phyloP scores from a whole-genome alignment of 345 rosid species.

The Salix exigua region DNA sequence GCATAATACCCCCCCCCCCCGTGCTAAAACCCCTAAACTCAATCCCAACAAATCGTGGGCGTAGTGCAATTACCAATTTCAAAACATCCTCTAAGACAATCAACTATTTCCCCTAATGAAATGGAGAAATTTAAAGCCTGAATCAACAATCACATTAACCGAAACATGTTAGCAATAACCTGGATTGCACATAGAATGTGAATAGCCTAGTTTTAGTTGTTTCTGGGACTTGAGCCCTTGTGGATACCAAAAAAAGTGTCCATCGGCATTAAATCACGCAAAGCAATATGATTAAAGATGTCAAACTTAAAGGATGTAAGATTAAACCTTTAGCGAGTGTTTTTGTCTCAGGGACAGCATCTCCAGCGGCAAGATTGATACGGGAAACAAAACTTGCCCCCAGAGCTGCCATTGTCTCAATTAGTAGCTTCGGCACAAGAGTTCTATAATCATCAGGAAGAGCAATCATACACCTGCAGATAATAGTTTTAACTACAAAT shows the following conservation, averaged over 20 bases:
- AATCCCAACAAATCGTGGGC: too few species aligned
- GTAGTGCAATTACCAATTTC: too few species aligned
- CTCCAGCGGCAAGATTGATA: constrained; percentile 79
- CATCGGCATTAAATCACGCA: constrained; percentile 3
- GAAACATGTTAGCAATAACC: too few species aligned
- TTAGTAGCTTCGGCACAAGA: constrained; percentile 75
- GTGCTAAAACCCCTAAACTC: too few species aligned
- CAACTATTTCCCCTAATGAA: too few species aligned
- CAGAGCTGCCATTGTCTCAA: constrained; percentile 76
- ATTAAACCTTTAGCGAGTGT: constrained; percentile 74
- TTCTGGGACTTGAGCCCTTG: too few species aligned
- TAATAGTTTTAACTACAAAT: background rate
- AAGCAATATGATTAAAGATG: constrained; percentile 6
- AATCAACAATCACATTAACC: too few species aligned
- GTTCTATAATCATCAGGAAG: constrained; percentile 83
- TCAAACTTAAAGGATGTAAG: background rate
- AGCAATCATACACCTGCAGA: constrained; percentile 83
- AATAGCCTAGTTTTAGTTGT: too few species aligned
- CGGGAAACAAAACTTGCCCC: constrained; percentile 78
- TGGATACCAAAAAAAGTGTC: background rate
- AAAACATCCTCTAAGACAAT: too few species aligned
- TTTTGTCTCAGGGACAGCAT: constrained; percentile 91
- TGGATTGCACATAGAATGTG: too few species aligned
- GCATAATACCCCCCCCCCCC: too few species aligned
- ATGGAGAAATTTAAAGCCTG: too few species aligned